Base-by-base conservation (phyloP, 768 basidiomycete species). In the Psilocybe azurescens region DNA sequence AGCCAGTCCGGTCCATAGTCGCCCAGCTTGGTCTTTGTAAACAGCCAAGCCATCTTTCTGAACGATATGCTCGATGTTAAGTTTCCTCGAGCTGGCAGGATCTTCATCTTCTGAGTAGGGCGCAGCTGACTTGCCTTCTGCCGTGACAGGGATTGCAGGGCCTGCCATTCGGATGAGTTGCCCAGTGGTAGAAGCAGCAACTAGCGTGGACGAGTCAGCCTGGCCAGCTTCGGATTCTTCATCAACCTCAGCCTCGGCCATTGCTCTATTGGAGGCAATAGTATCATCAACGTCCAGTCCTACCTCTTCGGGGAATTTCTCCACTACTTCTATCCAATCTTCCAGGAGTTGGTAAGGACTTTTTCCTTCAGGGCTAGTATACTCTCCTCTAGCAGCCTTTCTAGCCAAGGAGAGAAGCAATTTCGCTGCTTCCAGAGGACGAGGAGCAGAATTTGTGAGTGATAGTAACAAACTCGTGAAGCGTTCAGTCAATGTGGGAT, bases 1-100 rank as follows among this genome's bases (percentile, higher is more conserved):
- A 1, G 96, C 96, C 30, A 99, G 76, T 0, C 97, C 97, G 5
- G 94, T 91, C 97, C 96, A 99, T 30, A 99, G 76, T 53, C 94
- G 87, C 10, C 97, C 97, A 2, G 96, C 94, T 76, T 99, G 97
- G 73, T 99, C 97, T 72, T 94, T 95, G 76, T 98, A 99, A 16
- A 96, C 80, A 2, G 81, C 82, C 28, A 99, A 80, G 14, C 97
- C 97, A 67, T 99, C 95, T 64, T 88, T 86, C 30, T 84, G 84
- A 44, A 99, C 84, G 61, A 99, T 90, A 39, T 80, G 78, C 69
- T 97, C 96, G 60, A 99, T 88, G 70, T 99, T 93, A 59, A 99
- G 82, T 70, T 85, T 90, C 24, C 82, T 80, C 1, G 80, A 64
- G 71, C 83, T 92, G 11, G 81, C 74, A 0, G 94, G 89, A 69